Conservation (phyloP, 352 stramenopile species). For the Globisporangium spiculum region DNA sequence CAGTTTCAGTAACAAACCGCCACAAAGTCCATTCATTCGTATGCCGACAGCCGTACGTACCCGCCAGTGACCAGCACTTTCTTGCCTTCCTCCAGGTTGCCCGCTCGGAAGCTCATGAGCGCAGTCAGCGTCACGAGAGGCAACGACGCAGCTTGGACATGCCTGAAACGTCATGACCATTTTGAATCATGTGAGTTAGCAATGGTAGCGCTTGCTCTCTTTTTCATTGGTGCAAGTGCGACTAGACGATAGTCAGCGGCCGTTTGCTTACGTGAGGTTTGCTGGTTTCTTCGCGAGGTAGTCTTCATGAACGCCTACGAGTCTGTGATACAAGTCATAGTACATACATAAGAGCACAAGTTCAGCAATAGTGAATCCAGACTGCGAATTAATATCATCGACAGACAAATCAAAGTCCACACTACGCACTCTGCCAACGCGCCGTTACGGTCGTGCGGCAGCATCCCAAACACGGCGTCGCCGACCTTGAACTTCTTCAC, state of each 20-base stretch:
- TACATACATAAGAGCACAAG: neutral
- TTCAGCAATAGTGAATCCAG: neutral
- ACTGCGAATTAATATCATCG: neutral
- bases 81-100: slow-evolving; percentile 51
- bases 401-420: slow-evolving; percentile 3
- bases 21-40: too few relatives aligned
- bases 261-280: slow-evolving; percentile 44
- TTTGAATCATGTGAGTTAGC: neutral
- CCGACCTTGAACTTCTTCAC: slow-evolving; percentile 57
- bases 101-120: slow-evolving; percentile 47
- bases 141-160: slow-evolving; percentile 67
- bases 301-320: slow-evolving; percentile 44
- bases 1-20: too few relatives aligned
- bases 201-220: neutral
- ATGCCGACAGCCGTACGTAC: slow-evolving; percentile 20
- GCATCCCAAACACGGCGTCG: slow-evolving; percentile 73
- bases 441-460: slow-evolving; percentile 61
- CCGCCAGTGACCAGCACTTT: slow-evolving; percentile 74
- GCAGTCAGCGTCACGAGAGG: slow-evolving; percentile 55
- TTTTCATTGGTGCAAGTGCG: too few relatives aligned
- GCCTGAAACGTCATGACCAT: slow-evolving; percentile 21
- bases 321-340: slow-evolving; percentile 22
- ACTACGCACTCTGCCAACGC: slow-evolving; percentile 54
- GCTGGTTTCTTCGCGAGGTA: slow-evolving; percentile 68
- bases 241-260: too few relatives aligned